Conservation (phyloP, 2,329 filamentous ascomycete species). For the Colletotrichum theobromicola region DNA sequence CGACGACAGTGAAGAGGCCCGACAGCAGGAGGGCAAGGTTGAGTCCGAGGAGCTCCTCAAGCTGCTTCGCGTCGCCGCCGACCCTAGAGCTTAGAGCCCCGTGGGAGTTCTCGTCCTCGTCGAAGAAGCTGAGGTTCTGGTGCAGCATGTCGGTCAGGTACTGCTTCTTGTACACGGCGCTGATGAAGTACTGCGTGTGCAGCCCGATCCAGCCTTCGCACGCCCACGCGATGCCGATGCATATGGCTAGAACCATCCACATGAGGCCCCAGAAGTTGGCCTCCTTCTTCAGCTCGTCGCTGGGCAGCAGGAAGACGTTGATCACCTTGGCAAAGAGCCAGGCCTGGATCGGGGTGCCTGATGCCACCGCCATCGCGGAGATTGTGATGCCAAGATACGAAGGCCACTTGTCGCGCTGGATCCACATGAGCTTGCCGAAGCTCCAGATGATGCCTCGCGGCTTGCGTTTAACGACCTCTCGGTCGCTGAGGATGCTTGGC, state of each 20-base stretch:
- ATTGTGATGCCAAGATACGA: conserved; percentile 28
- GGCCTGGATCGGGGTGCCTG: conserved; percentile 31
- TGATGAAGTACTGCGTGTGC: conserved; percentile 15
- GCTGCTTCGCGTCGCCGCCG: conserved; percentile 32
- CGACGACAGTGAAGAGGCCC: conserved; percentile 32
- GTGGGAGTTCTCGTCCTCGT: conserved; percentile 32
- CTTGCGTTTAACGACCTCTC: not conserved
- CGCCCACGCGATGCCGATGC: conserved; percentile 32
- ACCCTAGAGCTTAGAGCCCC: conserved; percentile 30
- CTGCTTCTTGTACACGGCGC: conserved; percentile 23
- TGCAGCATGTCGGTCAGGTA: conserved; percentile 34
- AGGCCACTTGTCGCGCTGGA: conserved; percentile 27
- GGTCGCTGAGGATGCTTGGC: not conserved
- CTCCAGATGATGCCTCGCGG: conserved; percentile 10
- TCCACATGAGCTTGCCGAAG: conserved; percentile 24
- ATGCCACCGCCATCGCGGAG: conserved; percentile 28
- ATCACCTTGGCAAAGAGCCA: conserved; percentile 34
- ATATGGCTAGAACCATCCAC: conserved; percentile 33
- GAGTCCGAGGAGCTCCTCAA: conserved; percentile 36
- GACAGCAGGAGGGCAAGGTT: conserved; percentile 33
- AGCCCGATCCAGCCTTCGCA: conserved; percentile 26
- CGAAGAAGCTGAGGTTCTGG: conserved; percentile 33
- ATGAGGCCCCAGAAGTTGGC: conserved; percentile 34
- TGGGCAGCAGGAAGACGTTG: conserved; percentile 27
- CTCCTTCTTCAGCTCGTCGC: conserved; percentile 6